phyloP scores from a whole-genome alignment of 1,284 basidiomycete genomes.

The Xerocomus amazonicus region DNA sequence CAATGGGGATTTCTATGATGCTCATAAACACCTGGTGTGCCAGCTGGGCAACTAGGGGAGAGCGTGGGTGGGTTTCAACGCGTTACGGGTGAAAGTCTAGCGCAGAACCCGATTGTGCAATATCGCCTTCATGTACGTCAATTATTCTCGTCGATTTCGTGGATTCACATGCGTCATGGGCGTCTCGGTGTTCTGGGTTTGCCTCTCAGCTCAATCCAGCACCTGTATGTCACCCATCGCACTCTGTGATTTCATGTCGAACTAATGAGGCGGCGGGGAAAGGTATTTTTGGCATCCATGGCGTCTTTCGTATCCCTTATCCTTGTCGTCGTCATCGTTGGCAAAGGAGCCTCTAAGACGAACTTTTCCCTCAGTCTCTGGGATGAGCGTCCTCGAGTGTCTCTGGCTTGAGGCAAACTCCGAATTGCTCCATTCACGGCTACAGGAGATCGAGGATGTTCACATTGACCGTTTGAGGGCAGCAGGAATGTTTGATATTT shows the following conservation, averaged over 20 bases:
- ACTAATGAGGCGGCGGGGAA: not conserved
- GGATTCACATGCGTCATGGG: not conserved
- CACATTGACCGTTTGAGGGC: not conserved
- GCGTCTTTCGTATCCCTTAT: not conserved
- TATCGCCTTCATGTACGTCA: not conserved
- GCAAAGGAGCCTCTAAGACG: not conserved
- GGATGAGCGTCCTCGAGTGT: not conserved
- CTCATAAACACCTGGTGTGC: not conserved
- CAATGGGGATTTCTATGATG: no score
- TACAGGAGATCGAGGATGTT: not conserved
- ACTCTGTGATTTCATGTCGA: not conserved
- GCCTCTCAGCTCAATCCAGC: not conserved
- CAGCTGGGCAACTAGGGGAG: not conserved
- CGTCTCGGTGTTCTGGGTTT: not conserved
- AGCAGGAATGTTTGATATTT: not conserved
- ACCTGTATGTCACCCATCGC: not conserved
- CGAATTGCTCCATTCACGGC: not conserved
- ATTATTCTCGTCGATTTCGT: no score
- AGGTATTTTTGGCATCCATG: not conserved
- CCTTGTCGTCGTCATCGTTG: not conserved
- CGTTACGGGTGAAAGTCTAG: not conserved
- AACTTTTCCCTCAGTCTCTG: not conserved
- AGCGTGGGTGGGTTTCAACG: not conserved
- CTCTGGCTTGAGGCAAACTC: not conserved
- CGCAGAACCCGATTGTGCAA: fast-evolving